Evolutionary conservation across 2,329 filamentous ascomycete species (phyloP).

Genomic region (Calonectria fujianensis): DNA sequence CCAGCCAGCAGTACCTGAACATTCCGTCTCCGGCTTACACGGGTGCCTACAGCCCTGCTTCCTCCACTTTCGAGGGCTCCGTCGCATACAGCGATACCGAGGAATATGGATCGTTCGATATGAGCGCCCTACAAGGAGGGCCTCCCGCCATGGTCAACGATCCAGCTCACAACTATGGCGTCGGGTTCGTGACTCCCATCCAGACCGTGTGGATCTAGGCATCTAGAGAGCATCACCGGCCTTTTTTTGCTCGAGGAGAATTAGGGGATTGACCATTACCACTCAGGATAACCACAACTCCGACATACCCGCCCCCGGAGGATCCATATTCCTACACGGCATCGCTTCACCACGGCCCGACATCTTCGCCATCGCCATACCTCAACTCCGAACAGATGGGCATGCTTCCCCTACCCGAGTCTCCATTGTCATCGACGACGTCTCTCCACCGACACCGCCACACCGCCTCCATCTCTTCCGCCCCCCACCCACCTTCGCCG

Average conservation of each 20-base stretch:
- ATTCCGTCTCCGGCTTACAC: slow-evolving; percentile 78
- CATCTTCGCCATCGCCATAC: slow-evolving; percentile 66
- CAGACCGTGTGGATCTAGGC: slow-evolving; percentile 77
- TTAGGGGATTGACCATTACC: slow-evolving; percentile 73
- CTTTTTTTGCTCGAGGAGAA: slow-evolving; percentile 61
- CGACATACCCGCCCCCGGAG: slow-evolving; percentile 67
- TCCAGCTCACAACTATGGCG: slow-evolving; percentile 64
- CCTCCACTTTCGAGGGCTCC: slow-evolving; percentile 78
- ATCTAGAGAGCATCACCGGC: slow-evolving; percentile 63
- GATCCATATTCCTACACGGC: slow-evolving; percentile 61
- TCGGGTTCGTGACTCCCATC: slow-evolving; percentile 78
- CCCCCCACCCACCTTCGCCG: slow-evolving; percentile 60
- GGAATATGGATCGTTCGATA: slow-evolving; percentile 71
- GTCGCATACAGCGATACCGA: slow-evolving; percentile 78
- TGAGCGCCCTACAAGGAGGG: slow-evolving; percentile 65
- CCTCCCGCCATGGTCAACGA: slow-evolving; percentile 69
- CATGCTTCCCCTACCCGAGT: slow-evolving; percentile 68
- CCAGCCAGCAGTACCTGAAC: slow-evolving; percentile 75
- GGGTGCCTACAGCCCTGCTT: slow-evolving; percentile 76
- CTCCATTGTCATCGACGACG: slow-evolving; percentile 62
- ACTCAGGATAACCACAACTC: slow-evolving; percentile 71
- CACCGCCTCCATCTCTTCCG: slow-evolving; percentile 60
- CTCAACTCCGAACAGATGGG: slow-evolving; percentile 64
- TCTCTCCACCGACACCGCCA: slow-evolving; percentile 63
- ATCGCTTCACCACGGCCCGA: slow-evolving; percentile 51